Base-by-base conservation (phyloP, 345 rosid species). In the Populus deltoides region DNA sequence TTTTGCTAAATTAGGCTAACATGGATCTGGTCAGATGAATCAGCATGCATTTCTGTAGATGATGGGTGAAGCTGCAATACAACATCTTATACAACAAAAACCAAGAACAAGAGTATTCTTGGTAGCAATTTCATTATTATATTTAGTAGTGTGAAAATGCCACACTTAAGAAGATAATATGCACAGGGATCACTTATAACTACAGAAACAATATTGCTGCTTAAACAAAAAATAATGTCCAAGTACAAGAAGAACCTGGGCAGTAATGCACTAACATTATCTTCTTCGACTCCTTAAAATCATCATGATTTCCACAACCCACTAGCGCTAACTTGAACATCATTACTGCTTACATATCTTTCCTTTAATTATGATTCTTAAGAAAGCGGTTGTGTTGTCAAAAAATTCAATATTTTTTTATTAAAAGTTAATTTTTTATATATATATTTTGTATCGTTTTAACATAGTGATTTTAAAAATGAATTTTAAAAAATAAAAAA, bases 21-120 rank as follows among this genome's bases (percentile, higher is more conserved):
- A 70, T 47, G 72, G 76, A 78, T 78, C 72, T 22, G 41, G 75
- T 33, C 27, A 33, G 66, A 9, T 20, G 66, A 27, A 63, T 43
- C 31, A 68, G 62, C 35, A 8, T n/a, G 35, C 51, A 66, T 70
- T 65, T 25, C 76, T 7, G 47, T 47, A 72, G 36, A 68, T 55
- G 67, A 53, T 49, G 15, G 25, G 47, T 3, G 7, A 53, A 68
- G 33, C 57, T 53, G 49, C 8, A 20, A 8, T 20, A 5, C 53
- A 61, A n/a, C 25, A 43, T 9, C 47, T 41, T 22, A 27, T 33
- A 33, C 36, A 33, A 33, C 6, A 33, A 33, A 33, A 33, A 33
- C 36, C 36, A 24, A 67, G 59, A 22, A 24, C 65, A 38, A 16
- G 70, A 49, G 11, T 68, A 29, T 51, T 69, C 29, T 51, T 20